A percentile compares a stretch with the other conserved stretches of the same genome.
phyloP scores from a whole-genome alignment of 2,329 filamentous ascomycete genomes.

The Colletotrichum gloeosporioides region DNA sequence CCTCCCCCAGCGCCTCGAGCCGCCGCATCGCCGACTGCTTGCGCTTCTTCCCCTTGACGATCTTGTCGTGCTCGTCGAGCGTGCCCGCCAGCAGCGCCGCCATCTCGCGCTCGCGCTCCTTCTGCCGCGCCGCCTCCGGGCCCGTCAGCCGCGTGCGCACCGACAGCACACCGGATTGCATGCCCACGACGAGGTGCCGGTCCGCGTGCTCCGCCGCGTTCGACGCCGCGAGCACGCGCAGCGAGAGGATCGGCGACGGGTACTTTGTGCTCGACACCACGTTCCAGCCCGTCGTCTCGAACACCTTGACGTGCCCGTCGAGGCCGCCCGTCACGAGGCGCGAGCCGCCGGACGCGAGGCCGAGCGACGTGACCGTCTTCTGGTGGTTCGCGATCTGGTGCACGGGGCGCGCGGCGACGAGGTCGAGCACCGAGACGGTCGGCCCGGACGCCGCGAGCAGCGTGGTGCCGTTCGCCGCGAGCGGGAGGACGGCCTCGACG shows the following conservation, averaged over 20 bases:
- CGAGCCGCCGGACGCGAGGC: conserved; percentile 79
- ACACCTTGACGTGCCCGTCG: conserved; percentile 96
- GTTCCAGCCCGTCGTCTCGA: conserved; percentile 93
- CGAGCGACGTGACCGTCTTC: conserved; percentile 92
- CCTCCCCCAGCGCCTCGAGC: conserved; percentile 85
- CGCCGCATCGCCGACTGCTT: conserved; percentile 48
- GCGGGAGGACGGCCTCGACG: conserved; percentile 85
- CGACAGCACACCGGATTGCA: conserved; percentile 91
- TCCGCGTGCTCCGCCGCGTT: conserved; percentile 53
- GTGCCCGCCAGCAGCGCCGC: conserved; percentile 78
- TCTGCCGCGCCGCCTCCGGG: conserved; percentile 76
- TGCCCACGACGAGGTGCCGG: conserved; percentile 92
- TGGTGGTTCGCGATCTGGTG: conserved; percentile 93
- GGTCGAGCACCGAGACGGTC: conserved; percentile 87
- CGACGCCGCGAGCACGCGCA: conserved; percentile 69
- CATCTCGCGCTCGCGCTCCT: conserved; percentile 85
- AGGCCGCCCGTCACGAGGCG: conserved; percentile 87
- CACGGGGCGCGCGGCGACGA: conserved; percentile 88
- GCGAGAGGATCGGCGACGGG: conserved; percentile 84
- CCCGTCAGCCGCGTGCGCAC: conserved; percentile 88
- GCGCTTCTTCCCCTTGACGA: conserved; percentile 72
- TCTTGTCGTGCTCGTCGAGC: conserved; percentile 78
- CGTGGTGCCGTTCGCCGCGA: conserved; percentile 80
- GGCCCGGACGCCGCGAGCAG: conserved; percentile 86
- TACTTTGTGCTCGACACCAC: conserved; percentile 96